phyloP scores from a whole-genome alignment of 768 basidiomycete species.

The Sutorius australiensis region DNA sequence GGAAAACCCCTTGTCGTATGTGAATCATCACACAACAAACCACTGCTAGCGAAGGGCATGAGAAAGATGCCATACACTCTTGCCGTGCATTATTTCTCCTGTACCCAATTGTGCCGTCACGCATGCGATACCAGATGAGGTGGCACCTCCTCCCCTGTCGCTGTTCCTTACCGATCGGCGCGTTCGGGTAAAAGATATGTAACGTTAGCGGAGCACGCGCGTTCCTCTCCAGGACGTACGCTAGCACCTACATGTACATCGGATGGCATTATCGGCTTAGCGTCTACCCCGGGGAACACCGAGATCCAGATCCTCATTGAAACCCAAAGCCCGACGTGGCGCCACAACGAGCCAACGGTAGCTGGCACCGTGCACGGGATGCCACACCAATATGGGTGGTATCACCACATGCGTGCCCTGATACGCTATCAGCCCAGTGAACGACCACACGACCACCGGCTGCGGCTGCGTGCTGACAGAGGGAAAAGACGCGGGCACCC shows the following conservation, averaged over 20 bases:
- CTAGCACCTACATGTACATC: neutral
- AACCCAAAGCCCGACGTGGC: neutral
- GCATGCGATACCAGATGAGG: neutral
- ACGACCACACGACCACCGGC: neutral
- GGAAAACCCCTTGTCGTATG: neutral
- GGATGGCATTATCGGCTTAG: constrained; percentile 1
- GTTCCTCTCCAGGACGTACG: neutral
- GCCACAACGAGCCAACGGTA: neutral
- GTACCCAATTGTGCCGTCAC: neutral
- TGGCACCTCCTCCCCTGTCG: neutral
- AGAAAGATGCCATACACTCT: neutral
- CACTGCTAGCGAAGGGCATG: neutral
- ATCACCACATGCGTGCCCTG: constrained; percentile 10
- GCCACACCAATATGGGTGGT: neutral
- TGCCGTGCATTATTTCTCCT: neutral
- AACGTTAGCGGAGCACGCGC: neutral
- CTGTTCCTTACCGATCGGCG: constrained; percentile 8
- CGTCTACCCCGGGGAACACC: constrained; percentile 8
- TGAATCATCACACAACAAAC: neutral
- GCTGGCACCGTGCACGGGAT: neutral
- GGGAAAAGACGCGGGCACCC: constrained; percentile 10
- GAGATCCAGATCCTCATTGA: constrained; percentile 14
- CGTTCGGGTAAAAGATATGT: neutral
- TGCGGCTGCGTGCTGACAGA: constrained; percentile 10
- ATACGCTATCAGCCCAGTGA: neutral